These are phyloP conservation scores for Didymella glomerata DNA, from an alignment of 2,329 filamentous ascomycete species.

Conservation along the genomic window DNA sequence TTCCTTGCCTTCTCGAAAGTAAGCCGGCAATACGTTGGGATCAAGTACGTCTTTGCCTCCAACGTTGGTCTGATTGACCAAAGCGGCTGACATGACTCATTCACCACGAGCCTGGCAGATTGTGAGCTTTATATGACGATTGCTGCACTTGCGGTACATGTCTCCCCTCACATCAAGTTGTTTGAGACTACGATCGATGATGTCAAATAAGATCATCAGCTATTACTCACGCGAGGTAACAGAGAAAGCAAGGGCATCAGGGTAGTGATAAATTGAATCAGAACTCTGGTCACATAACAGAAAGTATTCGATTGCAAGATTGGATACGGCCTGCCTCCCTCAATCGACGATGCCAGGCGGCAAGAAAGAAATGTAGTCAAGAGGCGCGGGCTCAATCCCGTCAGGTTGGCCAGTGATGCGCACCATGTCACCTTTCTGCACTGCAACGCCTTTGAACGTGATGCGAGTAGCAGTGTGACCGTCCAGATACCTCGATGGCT, in stretches of 20 bases:
- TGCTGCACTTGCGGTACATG: not conserved
- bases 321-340: not conserved
- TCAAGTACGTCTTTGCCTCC: not conserved
- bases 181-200: not conserved
- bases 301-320: not conserved
- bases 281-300: too few relatives aligned
- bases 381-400: constrained; percentile 68
- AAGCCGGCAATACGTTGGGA: not conserved
- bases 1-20: not conserved
- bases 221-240: not conserved
- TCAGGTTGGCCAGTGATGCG: constrained; percentile 66
- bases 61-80: not conserved
- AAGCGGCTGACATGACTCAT: not conserved
- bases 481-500: constrained; percentile 66
- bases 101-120: not conserved
- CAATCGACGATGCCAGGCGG: constrained; percentile 67
- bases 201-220: not conserved
- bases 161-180: not conserved
- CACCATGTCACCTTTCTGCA: constrained; percentile 62
- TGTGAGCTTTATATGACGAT: not conserved
- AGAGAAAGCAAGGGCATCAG: not conserved
- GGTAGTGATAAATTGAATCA: not conserved
- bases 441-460: constrained; percentile 62
- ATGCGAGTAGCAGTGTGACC: constrained; percentile 71
- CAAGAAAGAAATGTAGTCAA: constrained; percentile 72